Evolutionary conservation across 768 basidiomycete species (phyloP), one percentile per base, ranked within the genome.

Genomic region (Podaxis pistillaris): DNA sequence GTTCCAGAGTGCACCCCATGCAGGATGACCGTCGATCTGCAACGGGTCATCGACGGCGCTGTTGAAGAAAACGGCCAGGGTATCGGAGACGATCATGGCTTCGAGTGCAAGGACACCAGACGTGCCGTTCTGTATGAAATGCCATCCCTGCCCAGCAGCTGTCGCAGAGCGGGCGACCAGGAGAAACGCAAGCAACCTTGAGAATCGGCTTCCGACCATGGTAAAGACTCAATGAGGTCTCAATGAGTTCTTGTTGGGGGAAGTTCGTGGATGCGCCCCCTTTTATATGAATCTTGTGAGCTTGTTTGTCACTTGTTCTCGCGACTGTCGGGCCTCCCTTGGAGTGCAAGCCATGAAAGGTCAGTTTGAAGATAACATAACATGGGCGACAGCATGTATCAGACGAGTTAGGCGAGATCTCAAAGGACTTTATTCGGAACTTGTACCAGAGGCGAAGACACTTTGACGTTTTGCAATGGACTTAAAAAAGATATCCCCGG

Each of bases 1-100:
- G 60, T 81, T 73, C 68, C 79, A 76, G n/a, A 82, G 68, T 6
- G 77, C 78, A 36, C 76, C 78, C 81, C 81, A 81, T 6, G 81
- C 80, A 17, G 77, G 68, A 62, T 80, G 79, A 1, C 75, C 76
- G 56, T 79, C 72, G 62, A 81, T 70, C n/a, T 67, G 72, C 1
- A 81, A 68, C 7, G 79, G 76, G 49, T 81, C 80, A 61, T 80
- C 71, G 12, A 63, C 70, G 7, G 72, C 72, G 46, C 69, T 55
- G 38, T 73, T 71, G 47, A 72, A 71, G 62, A 73, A 70, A 33
- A 73, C 67, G 12, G 72, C 72, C 9, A 73, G 66, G 15, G 67
- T 71, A n/a, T 71, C 71, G 13, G 72, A 71, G n/a, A 73, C 68
- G 26, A 73, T 65, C 53, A 73, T 71, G 9, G 70, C 64, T 63